Conservation (phyloP, 768 basidiomycete species). For the Agaricus subrufescens region DNA sequence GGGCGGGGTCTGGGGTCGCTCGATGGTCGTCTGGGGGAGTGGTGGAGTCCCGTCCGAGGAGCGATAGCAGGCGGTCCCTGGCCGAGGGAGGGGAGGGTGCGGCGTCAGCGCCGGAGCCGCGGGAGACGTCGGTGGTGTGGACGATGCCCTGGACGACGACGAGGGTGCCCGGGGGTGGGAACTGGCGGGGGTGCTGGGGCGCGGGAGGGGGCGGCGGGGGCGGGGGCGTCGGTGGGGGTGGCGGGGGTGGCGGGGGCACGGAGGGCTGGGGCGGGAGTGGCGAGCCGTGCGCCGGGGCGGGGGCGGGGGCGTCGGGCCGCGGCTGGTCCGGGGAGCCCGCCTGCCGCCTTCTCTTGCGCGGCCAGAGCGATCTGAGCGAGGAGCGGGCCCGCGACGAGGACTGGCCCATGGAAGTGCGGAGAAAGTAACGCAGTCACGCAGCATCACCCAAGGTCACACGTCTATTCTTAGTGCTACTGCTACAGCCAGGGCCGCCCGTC, state of each 20-base stretch:
- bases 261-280: neutral
- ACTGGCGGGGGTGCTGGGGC: slow-evolving; percentile 31
- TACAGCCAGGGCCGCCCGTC: slow-evolving; percentile 2
- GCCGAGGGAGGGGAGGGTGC: no score
- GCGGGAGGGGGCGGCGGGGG: neutral
- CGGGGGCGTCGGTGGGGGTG: neutral
- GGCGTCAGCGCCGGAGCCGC: slow-evolving; percentile 11
- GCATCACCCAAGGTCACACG: no score
- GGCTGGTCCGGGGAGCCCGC: no score
- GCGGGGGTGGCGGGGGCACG: neutral
- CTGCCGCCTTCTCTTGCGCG: no score
- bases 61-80: no score
- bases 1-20: no score
- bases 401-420: slow-evolving; percentile 15
- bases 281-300: neutral
- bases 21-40: no score
- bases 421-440: neutral
- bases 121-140: slow-evolving; percentile 66
- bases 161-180: slow-evolving; percentile 72
- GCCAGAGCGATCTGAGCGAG: no score
- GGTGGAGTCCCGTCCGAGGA: no score
- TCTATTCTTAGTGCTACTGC: neutral
- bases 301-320: no score
- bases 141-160: slow-evolving; percentile 84
- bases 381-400: slow-evolving; percentile 10